phyloP scores from a whole-genome alignment of 768 basidiomycete genomes.

The Phanerochaete sordida region DNA sequence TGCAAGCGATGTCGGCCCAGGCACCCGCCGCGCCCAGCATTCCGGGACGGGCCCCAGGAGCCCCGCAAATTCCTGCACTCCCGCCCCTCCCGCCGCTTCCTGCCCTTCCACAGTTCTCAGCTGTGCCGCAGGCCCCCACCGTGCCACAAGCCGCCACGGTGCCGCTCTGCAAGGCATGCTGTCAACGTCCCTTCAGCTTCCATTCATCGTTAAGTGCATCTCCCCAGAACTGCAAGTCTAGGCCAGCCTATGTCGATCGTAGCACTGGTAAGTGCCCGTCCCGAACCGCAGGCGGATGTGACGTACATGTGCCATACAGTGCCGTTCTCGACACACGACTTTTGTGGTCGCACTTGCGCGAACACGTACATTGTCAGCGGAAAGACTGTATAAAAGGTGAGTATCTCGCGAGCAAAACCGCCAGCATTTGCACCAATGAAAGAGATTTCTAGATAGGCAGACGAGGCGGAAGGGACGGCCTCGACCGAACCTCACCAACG shows the following conservation, averaged over 20 bases:
- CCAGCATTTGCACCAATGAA: no score
- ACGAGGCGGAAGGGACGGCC: no score
- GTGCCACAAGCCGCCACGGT: no score
- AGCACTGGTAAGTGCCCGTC: neutral
- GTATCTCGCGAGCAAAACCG: neutral
- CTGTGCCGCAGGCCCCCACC: no score
- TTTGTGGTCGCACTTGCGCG: neutral
- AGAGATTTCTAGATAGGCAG: no score
- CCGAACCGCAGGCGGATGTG: neutral
- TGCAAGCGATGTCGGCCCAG: neutral
- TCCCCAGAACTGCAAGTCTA: neutral
- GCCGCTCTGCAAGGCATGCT: neutral
- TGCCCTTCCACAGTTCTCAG: no score
- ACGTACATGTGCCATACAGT: neutral
- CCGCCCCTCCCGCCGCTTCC: no score
- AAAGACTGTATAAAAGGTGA: neutral
- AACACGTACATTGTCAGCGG: neutral
- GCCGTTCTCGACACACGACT: neutral
- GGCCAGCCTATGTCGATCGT: neutral
- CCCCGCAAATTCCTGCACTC: no score
- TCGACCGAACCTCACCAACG: no score
- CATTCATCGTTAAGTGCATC: neutral
- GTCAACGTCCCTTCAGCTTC: neutral
- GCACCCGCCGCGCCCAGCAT: no score
- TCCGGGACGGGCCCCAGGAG: no score